Percentiles rank a stretch among this genome's conserved stretches.
These are phyloP conservation scores for Lentinula aciculospora DNA, from an alignment of 768 basidiomycete species.

Conservation along the genomic window DNA sequence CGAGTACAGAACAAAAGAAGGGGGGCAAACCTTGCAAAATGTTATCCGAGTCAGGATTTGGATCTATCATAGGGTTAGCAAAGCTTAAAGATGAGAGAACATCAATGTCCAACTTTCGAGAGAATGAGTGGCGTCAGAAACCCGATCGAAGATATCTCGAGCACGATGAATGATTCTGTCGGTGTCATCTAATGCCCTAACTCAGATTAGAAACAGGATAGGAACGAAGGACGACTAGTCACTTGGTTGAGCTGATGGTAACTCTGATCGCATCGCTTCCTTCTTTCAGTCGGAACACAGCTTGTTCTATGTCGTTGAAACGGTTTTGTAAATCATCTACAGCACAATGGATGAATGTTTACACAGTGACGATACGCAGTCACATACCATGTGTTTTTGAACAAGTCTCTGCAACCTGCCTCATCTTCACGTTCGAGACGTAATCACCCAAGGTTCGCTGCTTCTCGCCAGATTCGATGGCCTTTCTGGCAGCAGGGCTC, in stretches of 20 bases:
- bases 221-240: constrained; percentile 10
- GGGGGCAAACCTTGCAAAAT: constrained; percentile 58
- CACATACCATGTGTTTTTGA: constrained; percentile 59
- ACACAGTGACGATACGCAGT: not conserved
- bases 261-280: constrained; percentile 57
- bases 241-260: constrained; percentile 43
- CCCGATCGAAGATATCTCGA: constrained; percentile 53
- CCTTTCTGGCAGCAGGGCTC: constrained; percentile 57
- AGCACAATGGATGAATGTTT: constrained; percentile 3
- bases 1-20: not conserved
- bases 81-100: not conserved
- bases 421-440: constrained; percentile 75
- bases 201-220: not conserved
- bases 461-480: constrained; percentile 66
- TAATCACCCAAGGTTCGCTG: constrained; percentile 75
- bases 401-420: constrained; percentile 71
- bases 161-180: constrained; percentile 50
- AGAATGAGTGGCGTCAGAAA: constrained; percentile 40
- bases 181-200: constrained; percentile 56
- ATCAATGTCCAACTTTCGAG: constrained; percentile 39
- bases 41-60: constrained; percentile 41
- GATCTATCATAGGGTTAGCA: constrained; percentile 23
- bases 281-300: constrained; percentile 46
- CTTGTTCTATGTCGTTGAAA: constrained; percentile 49
- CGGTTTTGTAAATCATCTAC: constrained; percentile 54